phyloP scores from a whole-genome alignment of 176 grass and related monocot genomes.

The Ensete glaucum region DNA sequence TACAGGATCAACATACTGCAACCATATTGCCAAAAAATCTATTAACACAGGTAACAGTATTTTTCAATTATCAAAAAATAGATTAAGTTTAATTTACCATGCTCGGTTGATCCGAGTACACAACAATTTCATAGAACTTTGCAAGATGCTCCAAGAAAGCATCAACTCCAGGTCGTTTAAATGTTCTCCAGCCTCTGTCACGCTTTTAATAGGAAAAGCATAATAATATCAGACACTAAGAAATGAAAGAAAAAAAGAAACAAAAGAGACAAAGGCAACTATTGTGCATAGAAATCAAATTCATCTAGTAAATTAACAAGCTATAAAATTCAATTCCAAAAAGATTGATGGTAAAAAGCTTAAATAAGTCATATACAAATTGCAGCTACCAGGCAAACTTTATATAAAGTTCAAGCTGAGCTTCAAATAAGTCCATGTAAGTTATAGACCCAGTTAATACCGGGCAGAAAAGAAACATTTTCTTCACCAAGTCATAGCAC shows the following conservation, averaged over 20 bases:
- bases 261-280: too few relatives aligned
- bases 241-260: too few relatives aligned
- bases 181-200: constrained; percentile 92
- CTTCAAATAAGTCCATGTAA: background rate
- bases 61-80: constrained; percentile 10
- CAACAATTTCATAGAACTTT: constrained; percentile 75
- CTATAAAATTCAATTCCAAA: background rate
- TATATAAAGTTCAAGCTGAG: background rate
- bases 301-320: background rate
- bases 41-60: constrained; percentile 6
- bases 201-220: constrained; percentile 35
- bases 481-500: background rate
- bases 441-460: background rate
- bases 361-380: background rate
- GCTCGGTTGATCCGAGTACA: constrained; percentile 74
- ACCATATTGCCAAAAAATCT: constrained; percentile 20
- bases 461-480: background rate
- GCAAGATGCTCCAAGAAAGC: constrained; percentile 75
- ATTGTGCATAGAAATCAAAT: background rate
- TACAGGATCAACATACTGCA: constrained; percentile 84
- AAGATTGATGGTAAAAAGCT: background rate
- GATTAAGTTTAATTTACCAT: constrained; percentile 53
- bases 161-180: constrained; percentile 93
- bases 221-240: background rate
- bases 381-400: background rate